Conservation (phyloP, 352 stramenopile genomes). For the Pythium graminicola region DNA sequence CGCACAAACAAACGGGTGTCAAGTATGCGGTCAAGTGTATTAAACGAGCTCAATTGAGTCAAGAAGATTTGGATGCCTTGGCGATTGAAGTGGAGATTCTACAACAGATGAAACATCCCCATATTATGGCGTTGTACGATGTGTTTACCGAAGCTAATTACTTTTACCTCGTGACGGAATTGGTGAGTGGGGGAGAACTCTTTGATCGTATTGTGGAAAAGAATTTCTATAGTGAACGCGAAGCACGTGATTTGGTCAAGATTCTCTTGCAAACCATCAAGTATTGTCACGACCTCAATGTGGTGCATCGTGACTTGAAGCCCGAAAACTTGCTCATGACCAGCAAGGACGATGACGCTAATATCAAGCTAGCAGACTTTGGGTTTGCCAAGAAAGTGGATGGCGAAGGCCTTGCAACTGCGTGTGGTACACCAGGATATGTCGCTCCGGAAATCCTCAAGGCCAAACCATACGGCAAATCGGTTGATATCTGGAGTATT, state of each 20-base stretch:
- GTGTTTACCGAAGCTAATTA: constrained; percentile 89
- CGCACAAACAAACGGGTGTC: constrained; percentile 32
- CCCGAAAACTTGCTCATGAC: constrained; percentile 85
- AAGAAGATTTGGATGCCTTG: constrained; percentile 55
- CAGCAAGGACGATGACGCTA: constrained; percentile 60
- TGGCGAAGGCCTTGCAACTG: constrained; percentile 50
- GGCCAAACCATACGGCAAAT: constrained; percentile 64
- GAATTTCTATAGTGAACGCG: constrained; percentile 78
- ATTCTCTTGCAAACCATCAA: constrained; percentile 74
- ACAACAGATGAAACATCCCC: constrained; percentile 78
- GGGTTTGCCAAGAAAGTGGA: constrained; percentile 74
- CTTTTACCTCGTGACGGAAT: constrained; percentile 98
- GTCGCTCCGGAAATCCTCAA: constrained; percentile 77
- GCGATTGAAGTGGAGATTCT: constrained; percentile 74
- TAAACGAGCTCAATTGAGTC: constrained; percentile 63
- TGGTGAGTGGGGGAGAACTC: constrained; percentile 85
- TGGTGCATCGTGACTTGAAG: constrained; percentile 84
- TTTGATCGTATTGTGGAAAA: constrained; percentile 88
- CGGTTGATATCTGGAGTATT: constrained; percentile 88
- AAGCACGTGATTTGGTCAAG: constrained; percentile 72
- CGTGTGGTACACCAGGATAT: constrained; percentile 72
- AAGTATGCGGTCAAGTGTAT: constrained; percentile 80
- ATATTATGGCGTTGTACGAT: constrained; percentile 88
- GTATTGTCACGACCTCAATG: constrained; percentile 76
- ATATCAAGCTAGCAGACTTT: constrained; percentile 84